phyloP scores from a whole-genome alignment of 2,329 filamentous ascomycete species.

The Venturia aucupariae region DNA sequence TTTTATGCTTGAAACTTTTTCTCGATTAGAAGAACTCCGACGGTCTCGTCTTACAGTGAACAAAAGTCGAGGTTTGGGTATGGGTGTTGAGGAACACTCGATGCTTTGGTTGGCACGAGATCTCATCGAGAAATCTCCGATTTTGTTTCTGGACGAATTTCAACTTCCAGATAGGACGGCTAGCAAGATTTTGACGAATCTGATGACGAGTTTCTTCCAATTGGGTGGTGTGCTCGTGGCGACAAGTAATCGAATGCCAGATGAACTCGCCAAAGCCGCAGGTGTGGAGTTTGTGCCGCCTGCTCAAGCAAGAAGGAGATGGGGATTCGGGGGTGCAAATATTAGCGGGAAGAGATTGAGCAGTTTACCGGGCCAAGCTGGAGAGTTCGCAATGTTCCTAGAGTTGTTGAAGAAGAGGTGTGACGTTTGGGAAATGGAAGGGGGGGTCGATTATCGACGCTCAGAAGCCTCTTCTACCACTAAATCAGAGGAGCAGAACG shows the following conservation, averaged over 20 bases:
- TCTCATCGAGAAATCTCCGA: conserved; percentile 63
- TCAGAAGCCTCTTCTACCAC: conserved; percentile 23
- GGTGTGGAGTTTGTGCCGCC: conserved; percentile 58
- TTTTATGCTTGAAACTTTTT: conserved; percentile 72
- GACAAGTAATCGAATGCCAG: conserved; percentile 75
- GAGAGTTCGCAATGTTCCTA: conserved; percentile 68
- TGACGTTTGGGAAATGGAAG: conserved; percentile 78
- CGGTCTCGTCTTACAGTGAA: conserved; percentile 16
- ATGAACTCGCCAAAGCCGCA: conserved; percentile 66
- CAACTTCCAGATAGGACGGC: conserved; percentile 71
- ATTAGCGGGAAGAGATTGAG: conserved; percentile 28
- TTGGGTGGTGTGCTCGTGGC: conserved; percentile 72
- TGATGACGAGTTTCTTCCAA: conserved; percentile 74
- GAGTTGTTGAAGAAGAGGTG: conserved; percentile 69
- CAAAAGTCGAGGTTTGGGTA: not conserved
- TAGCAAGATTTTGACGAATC: conserved; percentile 68
- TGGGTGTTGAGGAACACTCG: conserved; percentile 50
- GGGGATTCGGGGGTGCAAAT: conserved; percentile 35
- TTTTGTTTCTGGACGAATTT: conserved; percentile 75
- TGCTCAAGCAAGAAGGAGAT: conserved; percentile 41
- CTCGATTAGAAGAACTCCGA: conserved; percentile 59
- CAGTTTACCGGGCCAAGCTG: conserved; percentile 44
- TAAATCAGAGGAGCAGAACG: conserved; percentile 4
- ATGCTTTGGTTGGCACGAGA: conserved; percentile 67
- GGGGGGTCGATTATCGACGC: conserved; percentile 59